Evolutionary conservation across 345 rosid genomes (phyloP), one percentile per base, ranked within the genome.

Genomic region (Gossypium stocksii): DNA sequence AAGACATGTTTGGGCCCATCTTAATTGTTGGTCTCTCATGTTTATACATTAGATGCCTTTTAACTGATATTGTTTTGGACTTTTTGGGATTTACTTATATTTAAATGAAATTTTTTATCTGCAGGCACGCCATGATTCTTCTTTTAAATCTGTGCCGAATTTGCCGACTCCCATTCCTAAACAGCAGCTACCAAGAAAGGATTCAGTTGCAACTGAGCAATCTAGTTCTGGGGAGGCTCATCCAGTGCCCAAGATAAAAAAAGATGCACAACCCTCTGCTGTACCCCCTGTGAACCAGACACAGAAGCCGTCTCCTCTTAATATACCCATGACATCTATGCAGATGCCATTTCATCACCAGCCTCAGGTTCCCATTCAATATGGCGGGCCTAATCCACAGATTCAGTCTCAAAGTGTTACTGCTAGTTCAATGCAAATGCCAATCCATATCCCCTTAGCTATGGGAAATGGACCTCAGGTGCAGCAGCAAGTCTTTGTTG

Each of bases 291-390:
- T 74, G 13, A 83, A 63, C 72, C 98, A 85, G 71, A 71, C 84
- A 17, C 97, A 84, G 54, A 95, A 93, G 78, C 75, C 92, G 59
- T 77, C 89, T 61, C 71, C 78, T 65, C 80, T 85, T 72, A 80
- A 85, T 43, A 74, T 91, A 46, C 84, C 91, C 44, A 83, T 89
- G 79, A 83, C 86, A 77, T 81, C 98, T 34, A 82, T 90, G 89
- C 94, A 83, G 79, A 84, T 87, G 83, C 86, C 86, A 79, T 87
- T 86, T 2, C 92, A 76, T 84, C 97, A 83, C 83, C 97, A 89
- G 76, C 78, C 86, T 45, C 96, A 82, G 70, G 87, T 86, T 64
- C 79, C 97, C 71, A 76, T 89, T 44, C 96, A 84, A 77, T 91
- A 90, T 82, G 89, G 85, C 69, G 90, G 86, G 74, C 97, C 90